Evolutionary conservation across 2,329 filamentous ascomycete genomes (phyloP).

Genomic region (Claviceps pusilla): DNA sequence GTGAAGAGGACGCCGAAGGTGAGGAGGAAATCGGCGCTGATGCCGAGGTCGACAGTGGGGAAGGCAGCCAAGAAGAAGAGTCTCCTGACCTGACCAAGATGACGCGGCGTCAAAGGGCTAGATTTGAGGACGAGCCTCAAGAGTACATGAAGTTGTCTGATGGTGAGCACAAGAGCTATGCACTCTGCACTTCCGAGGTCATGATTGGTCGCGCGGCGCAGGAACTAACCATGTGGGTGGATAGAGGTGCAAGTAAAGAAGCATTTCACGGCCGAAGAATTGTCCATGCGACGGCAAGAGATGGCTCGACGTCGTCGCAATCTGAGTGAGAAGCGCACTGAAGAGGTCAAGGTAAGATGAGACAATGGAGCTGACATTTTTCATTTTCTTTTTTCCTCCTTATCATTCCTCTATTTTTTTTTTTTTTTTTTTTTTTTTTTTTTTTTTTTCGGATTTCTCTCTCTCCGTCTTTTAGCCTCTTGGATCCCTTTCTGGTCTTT

Average conservation of each 20-base stretch:
- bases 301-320: constrained; percentile 48
- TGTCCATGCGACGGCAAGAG: constrained; percentile 46
- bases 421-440: no score
- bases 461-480: no score
- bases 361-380: no score
- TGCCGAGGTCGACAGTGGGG: constrained; percentile 27
- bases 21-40: constrained; percentile 23
- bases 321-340: constrained; percentile 49
- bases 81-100: constrained; percentile 43
- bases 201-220: background rate
- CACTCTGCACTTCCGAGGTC: background rate
- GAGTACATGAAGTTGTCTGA: constrained; percentile 47
- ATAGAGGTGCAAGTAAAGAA: constrained; percentile 50
- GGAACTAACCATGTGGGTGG: constrained; percentile 5
- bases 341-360: constrained; percentile 43
- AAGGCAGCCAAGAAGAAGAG: constrained; percentile 31
- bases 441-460: background rate
- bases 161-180: constrained; percentile 24
- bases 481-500: background rate
- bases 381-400: no score
- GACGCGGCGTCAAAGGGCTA: constrained; percentile 45
- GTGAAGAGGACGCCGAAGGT: constrained; percentile 23
- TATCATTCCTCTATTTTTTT: no score
- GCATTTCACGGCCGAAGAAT: constrained; percentile 44
- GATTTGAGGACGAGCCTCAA: constrained; percentile 40